A percentile compares a stretch with the other conserved stretches of the same genome.
Evolutionary conservation across 2,329 filamentous ascomycete species (phyloP).

Genomic region (Hysterium pulicare): DNA sequence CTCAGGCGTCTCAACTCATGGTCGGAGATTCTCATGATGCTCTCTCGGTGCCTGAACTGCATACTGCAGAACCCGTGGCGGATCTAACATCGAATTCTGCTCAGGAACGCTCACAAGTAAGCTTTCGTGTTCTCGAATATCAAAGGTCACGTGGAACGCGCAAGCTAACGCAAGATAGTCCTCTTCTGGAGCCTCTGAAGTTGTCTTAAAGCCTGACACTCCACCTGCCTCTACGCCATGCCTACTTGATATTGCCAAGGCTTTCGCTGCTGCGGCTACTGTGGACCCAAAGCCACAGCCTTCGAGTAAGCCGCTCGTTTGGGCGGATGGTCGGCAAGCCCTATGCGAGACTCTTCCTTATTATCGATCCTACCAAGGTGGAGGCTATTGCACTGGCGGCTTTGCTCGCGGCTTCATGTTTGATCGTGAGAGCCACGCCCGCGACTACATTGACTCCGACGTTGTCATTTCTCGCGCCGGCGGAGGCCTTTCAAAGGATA

Average conservation of each 20-base stretch:
- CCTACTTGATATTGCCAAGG: not conserved
- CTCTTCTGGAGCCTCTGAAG: too few species aligned
- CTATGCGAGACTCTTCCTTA: slow-evolving; percentile 63
- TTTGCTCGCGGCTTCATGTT: slow-evolving; percentile 58
- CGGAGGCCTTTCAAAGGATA: slow-evolving; percentile 51
- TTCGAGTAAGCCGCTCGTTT: slow-evolving; percentile 47
- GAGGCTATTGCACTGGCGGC: slow-evolving; percentile 51
- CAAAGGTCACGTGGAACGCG: too few species aligned
- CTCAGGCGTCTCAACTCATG: too few species aligned
- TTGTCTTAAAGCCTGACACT: too few species aligned
- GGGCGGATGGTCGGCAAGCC: slow-evolving; percentile 56
- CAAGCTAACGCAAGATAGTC: too few species aligned
- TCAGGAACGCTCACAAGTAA: too few species aligned
- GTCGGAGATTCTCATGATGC: too few species aligned
- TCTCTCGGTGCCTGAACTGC: too few species aligned
- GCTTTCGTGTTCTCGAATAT: too few species aligned
- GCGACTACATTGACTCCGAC: slow-evolving; percentile 59
- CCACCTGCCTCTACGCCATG: too few species aligned
- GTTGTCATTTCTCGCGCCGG: slow-evolving; percentile 63
- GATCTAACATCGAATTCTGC: too few species aligned
- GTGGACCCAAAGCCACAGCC: slow-evolving; percentile 26
- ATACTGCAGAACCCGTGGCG: too few species aligned
- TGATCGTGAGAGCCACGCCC: slow-evolving; percentile 51
- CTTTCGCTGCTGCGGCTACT: not conserved
- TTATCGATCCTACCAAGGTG: slow-evolving; percentile 60